These are phyloP conservation scores for Puccinellia tenuiflora DNA, from an alignment of 176 grass and related monocot species.

Conservation along the genomic window DNA sequence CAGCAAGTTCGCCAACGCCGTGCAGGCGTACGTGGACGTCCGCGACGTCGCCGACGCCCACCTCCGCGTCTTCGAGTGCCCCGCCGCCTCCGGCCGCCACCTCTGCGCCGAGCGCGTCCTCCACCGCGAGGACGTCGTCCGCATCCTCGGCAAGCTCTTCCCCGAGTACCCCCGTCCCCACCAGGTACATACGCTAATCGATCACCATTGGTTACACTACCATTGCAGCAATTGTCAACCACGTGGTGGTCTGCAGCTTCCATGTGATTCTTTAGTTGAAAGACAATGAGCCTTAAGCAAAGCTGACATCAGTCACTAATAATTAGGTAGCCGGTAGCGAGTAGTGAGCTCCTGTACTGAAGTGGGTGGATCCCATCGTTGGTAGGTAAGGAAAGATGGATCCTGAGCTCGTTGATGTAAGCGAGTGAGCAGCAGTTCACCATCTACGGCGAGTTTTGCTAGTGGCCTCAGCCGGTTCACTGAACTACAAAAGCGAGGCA, in stretches of 20 bases:
- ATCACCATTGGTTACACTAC: too few species aligned
- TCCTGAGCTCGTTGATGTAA: neutral
- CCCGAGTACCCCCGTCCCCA: slow-evolving; percentile 39
- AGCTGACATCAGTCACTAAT: neutral
- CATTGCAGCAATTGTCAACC: neutral
- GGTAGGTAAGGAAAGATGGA: slow-evolving; percentile 41
- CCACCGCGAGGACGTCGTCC: slow-evolving; percentile 73
- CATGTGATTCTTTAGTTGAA: neutral
- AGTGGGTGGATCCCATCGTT: slow-evolving; percentile 8
- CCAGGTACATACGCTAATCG: slow-evolving; percentile 31
- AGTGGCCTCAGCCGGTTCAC: neutral
- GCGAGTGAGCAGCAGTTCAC: neutral
- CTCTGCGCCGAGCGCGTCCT: slow-evolving; percentile 5
- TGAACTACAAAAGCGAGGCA: slow-evolving; percentile 14
- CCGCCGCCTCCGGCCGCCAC: slow-evolving; percentile 31
- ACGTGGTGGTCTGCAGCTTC: neutral
- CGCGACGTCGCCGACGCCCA: slow-evolving; percentile 82
- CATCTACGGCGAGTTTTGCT: neutral
- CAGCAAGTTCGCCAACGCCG: slow-evolving; percentile 74
- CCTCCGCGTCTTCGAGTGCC: slow-evolving; percentile 58
- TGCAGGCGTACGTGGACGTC: slow-evolving; percentile 92
- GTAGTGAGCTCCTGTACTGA: neutral
- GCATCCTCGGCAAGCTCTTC: slow-evolving; percentile 58
- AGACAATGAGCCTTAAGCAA: neutral
- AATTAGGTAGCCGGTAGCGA: neutral